phyloP scores from a whole-genome alignment of 2,329 filamentous ascomycete genomes.

The Aspergillus tubingensis region DNA sequence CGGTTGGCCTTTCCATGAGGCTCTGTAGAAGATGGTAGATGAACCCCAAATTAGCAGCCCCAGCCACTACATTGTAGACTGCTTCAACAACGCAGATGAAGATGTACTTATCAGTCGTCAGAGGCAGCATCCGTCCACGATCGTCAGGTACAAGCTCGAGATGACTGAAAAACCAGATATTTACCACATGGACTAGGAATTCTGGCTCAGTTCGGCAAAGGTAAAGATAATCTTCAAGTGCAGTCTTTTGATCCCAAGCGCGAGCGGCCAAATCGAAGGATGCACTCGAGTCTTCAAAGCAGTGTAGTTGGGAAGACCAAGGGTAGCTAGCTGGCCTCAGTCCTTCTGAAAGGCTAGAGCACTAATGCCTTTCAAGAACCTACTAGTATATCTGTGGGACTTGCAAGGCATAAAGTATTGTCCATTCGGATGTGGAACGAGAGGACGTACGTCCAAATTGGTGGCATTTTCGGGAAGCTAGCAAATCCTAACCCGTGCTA shows the following conservation, averaged over 20 bases:
- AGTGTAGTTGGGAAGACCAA: no score
- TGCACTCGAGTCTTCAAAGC: conserved; percentile 33
- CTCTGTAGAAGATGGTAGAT: conserved; percentile 40
- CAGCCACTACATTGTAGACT: conserved; percentile 40
- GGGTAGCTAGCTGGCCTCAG: no score
- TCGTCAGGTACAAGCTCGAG: conserved; percentile 50
- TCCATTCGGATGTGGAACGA: no score
- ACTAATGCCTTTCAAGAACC: no score
- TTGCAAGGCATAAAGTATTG: no score
- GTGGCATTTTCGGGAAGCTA: no score
- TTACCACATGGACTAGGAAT: conserved; percentile 17
- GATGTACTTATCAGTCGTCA: conserved; percentile 47
- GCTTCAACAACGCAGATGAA: conserved; percentile 48
- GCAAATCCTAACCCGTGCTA: no score
- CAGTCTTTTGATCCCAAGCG: conserved; percentile 37
- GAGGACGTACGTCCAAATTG: no score
- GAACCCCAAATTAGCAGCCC: conserved; percentile 46
- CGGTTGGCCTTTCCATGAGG: conserved; percentile 32
- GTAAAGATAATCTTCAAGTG: conserved; percentile 38
- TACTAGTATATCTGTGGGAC: no score
- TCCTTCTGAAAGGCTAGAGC: no score
- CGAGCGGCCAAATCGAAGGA: conserved; percentile 40
- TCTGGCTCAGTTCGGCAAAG: conserved; percentile 26
- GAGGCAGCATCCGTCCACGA: conserved; percentile 43
- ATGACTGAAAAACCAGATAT: conserved; percentile 13